phyloP scores from a whole-genome alignment of 176 grass and related monocot species.

The bread wheat (Triticum aestivum) region IWGSC_CS_RefSeq_v2.1 NC_057812.1:90935982-90936481 shows the following conservation, averaged over 20 bases:
- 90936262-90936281: conserved; percentile 67
- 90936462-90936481: conserved; percentile 62
- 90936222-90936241: conserved; percentile 80
- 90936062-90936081: conserved; percentile 71
- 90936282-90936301: conserved; percentile 60
- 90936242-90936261: conserved; percentile 73
- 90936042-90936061: conserved; percentile 73
- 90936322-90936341: conserved; percentile 75
- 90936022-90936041: conserved; percentile 80
- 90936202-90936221: conserved; percentile 66
- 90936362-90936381: conserved; percentile 47
- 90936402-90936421: conserved; percentile 70
- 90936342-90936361: conserved; percentile 76
- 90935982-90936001: conserved; percentile 88
- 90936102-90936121: conserved; percentile 92
- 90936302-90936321: conserved; percentile 73
- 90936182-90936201: conserved; percentile 69
- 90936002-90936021: conserved; percentile 77
- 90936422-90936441: conserved; percentile 67
- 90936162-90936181: conserved; percentile 78
- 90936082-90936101: conserved; percentile 61
- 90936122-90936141: conserved; percentile 80
- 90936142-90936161: conserved; percentile 55
- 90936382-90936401: conserved; percentile 84
- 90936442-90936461: conserved; percentile 83